Conservation (phyloP, 805 yeast species). For the Maudiozyma saulgeensis region DNA sequence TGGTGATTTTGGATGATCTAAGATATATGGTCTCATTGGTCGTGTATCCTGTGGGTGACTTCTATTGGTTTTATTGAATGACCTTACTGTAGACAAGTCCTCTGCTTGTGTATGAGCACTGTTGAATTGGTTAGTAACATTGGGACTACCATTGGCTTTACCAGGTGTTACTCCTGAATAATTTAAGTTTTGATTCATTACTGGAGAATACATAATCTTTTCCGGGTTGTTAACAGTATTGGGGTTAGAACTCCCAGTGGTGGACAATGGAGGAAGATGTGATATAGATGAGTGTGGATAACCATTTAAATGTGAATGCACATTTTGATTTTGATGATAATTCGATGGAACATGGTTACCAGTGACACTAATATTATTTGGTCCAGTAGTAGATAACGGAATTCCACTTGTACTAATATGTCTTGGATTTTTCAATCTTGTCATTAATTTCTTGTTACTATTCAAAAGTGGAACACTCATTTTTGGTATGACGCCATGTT, state of each 20-base stretch:
- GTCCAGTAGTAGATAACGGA: constrained; percentile 8
- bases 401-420: constrained; percentile 28
- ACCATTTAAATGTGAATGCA: not conserved
- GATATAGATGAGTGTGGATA: not conserved
- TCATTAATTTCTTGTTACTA: constrained; percentile 16
- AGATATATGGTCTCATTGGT: constrained; percentile 18
- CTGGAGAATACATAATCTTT: constrained; percentile 1
- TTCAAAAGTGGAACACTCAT: constrained; percentile 28
- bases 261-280: constrained; percentile 1
- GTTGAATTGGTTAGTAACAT: constrained; percentile 4
- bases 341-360: not conserved
- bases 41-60: constrained; percentile 10
- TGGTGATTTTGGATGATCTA: constrained; percentile 19
- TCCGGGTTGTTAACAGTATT: constrained; percentile 10
- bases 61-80: constrained; percentile 5
- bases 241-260: constrained; percentile 1
- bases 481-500: constrained; percentile 23
- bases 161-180: not conserved
- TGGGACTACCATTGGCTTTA: constrained; percentile 4
- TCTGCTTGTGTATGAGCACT: constrained; percentile 6
- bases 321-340: not conserved
- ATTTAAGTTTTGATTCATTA: not conserved
- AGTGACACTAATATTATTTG: not conserved
- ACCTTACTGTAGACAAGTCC: constrained; percentile 15
- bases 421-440: constrained; percentile 24